Evolutionary conservation across 176 grass and related monocot species (phyloP), one percentile per base, ranked within the genome.

Genomic region (Thinopyrum elongatum): DNA sequence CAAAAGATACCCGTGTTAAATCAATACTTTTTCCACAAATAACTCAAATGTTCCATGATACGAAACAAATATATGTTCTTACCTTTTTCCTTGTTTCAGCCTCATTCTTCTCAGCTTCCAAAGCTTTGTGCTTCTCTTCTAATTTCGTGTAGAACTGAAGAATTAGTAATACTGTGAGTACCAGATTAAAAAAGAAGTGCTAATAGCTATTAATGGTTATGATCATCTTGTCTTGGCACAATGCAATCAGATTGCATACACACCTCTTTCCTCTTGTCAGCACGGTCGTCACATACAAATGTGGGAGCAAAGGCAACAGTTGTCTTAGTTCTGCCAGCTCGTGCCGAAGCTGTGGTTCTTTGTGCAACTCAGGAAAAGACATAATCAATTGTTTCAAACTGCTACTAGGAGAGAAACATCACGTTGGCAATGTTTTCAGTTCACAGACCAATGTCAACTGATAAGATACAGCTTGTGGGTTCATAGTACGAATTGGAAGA

Each of bases 61-160:
- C 0, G 28, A 23, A 76, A 47, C n/a, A 85, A 25, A 67, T 35
- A 73, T 86, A 58, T 27, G 49, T 83, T 35, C 47, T 69, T 80
- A 91, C 93, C 88, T 81, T 91, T 89, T 86, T 95, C 84, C 90
- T 79, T n/a, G 90, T 84, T 71, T 95, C 93, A 66, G 78, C 68
- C 76, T 93, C 46, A 41, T 85, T 79, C 44, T 86, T 95, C 81
- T 95, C 93, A 70, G 81, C 90, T 83, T 95, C 93, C 67, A 95
- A 78, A 80, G 93, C 90, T 58, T 95, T 90, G 23, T 93, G 86
- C 65, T 95, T 95, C 84, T 95, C 93, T 87, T 91, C 93, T 89
- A 95, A 82, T 88, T 95, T 92, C 75, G 93, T 92, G 77, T 95
- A 95, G 49, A 92, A 95, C 93, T 95, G 88, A 76, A 76, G 22